Evolutionary conservation across 2,329 filamentous ascomycete species (phyloP), one percentile per base, ranked within the genome.

Genomic region (Aspergillus nomiae): DNA sequence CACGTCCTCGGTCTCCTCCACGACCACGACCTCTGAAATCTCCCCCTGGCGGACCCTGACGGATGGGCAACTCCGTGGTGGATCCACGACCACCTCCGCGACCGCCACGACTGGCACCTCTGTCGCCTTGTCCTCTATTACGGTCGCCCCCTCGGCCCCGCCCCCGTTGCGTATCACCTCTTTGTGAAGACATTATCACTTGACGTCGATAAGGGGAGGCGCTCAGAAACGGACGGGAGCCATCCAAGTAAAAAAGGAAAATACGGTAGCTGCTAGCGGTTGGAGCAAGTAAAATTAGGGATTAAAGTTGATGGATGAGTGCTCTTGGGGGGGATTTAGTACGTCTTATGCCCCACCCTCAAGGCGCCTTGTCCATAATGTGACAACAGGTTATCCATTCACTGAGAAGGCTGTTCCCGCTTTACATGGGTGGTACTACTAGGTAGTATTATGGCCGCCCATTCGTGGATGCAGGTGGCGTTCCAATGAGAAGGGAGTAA

Each of bases 41-140:
- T 10, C 64, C 61, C 45, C 59, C 59, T 45, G 41, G 54, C 30
- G 38, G 56, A n/a, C 57, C 61, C 36, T 59, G 62, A 28, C 71
- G 72, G 54, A 67, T 60, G 8, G 71, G 71, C 46, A 74, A 61
- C 11, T 74, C 67, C 12, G 57, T 63, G 28, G 63, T 56, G 6
- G 65, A 69, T 30, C 75, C 72, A 43, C 74, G 70, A 57, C 72
- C 70, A 7, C 71, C 56, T 55, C 67, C 69, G 53, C 73, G 66
- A 48, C 66, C 65, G 24, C 69, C 67, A 61, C 73, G 68, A 55
- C 70, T 65, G 24, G 65, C 68, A 21, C 65, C 62, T 34, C 69
- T 64, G 34, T 64, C 46, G 26, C 65, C 61, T 50, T 55, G 30
- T 14, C 66, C 65, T 56, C 65, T 48, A 50, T 60, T 63, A 53